phyloP scores from a whole-genome alignment of 1,139 yeast genomes.

The Eremothecium coryli region DNA sequence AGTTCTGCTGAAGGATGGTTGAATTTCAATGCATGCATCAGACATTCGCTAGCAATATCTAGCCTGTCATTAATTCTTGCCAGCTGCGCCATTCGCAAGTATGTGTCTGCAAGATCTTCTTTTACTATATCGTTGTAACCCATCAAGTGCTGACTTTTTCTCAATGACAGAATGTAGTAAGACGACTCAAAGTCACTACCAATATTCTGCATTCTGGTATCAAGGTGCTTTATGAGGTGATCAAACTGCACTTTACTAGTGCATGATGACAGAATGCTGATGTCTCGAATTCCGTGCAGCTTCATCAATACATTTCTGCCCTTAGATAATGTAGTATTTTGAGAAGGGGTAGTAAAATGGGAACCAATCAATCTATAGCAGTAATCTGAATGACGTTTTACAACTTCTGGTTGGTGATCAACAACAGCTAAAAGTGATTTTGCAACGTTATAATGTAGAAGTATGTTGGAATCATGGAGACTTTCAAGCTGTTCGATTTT shows the following conservation, averaged over 20 bases:
- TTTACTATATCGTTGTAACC: conserved; percentile 33
- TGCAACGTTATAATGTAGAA: conserved; percentile 61
- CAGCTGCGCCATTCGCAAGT: conserved; percentile 53
- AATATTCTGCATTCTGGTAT: conserved; percentile 38
- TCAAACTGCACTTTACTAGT: conserved; percentile 17
- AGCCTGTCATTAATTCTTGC: conserved; percentile 62
- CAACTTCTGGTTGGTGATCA: conserved; percentile 28
- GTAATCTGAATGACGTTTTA: conserved; percentile 37
- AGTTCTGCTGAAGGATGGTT: conserved; percentile 47
- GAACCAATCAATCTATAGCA: conserved; percentile 52
- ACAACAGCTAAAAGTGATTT: conserved; percentile 44
- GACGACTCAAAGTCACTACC: conserved; percentile 57
- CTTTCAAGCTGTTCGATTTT: conserved; percentile 34
- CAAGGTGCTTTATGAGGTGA: conserved; percentile 24
- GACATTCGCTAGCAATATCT: conserved; percentile 65
- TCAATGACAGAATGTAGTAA: conserved; percentile 51
- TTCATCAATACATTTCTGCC: conserved; percentile 49
- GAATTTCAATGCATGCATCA: conserved; percentile 52
- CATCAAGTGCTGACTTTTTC: conserved; percentile 46
- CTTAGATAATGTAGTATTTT: conserved; percentile 54
- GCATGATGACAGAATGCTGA: conserved; percentile 30
- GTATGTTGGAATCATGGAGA: conserved; percentile 43
- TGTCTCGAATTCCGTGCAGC: conserved; percentile 65
- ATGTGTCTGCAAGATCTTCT: conserved; percentile 40
- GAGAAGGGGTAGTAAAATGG: conserved; percentile 47